These are phyloP conservation scores for Microbotryomycetes sp. DNA, from an alignment of 1,284 basidiomycete genomes.

Conservation along the genomic window DNA sequence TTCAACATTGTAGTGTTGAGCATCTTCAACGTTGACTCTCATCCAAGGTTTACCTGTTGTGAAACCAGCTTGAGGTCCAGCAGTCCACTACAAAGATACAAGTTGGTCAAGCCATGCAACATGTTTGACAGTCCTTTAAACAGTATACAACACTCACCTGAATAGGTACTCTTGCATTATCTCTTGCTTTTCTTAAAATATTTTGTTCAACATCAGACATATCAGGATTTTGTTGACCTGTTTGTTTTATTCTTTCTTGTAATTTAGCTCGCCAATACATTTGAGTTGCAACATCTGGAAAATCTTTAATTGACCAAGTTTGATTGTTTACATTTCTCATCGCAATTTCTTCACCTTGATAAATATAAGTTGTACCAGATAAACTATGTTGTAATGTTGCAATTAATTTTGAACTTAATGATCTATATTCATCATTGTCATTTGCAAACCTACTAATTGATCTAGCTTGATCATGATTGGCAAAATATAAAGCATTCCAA, in stretches of 20 bases:
- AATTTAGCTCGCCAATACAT: background rate
- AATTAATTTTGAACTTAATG: slow-evolving; percentile 56
- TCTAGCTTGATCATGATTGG: slow-evolving; percentile 62
- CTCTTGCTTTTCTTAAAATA: background rate
- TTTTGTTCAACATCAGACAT: background rate
- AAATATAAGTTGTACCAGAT: slow-evolving; percentile 62
- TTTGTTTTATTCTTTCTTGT: background rate
- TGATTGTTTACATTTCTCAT: background rate
- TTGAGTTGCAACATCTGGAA: background rate
- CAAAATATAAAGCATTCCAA: slow-evolving; percentile 32
- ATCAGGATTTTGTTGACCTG: background rate
- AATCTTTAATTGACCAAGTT: background rate
- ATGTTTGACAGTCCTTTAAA: background rate
- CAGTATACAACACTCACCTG: background rate
- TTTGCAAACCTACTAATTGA: slow-evolving; percentile 59
- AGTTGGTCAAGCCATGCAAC: background rate
- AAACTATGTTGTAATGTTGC: slow-evolving; percentile 57
- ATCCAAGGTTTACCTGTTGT: slow-evolving; percentile 16
- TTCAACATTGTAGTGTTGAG: background rate
- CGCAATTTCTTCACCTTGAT: slow-evolving; percentile 50
- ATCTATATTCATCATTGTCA: slow-evolving; percentile 53
- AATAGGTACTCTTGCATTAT: background rate
- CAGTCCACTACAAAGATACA: background rate
- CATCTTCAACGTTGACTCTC: slow-evolving; percentile 14
- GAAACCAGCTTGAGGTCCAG: slow-evolving; percentile 13